Percentiles rank a stretch among this genome's conserved stretches.
phyloP scores from a whole-genome alignment of 2,329 filamentous ascomycete species.

The Exophiala alcalophila region DNA sequence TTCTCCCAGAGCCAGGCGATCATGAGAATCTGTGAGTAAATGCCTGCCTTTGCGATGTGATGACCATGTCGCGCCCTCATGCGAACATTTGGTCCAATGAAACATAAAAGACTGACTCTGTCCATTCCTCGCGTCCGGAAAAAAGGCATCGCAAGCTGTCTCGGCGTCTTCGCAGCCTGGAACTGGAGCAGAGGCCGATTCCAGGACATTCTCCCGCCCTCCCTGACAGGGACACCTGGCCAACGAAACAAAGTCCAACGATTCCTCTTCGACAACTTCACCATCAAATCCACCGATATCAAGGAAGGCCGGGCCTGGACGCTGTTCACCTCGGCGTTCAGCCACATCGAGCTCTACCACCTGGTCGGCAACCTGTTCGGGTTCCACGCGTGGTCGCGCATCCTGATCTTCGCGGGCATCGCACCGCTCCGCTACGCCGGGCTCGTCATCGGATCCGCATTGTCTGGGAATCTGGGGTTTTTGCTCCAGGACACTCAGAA shows the following conservation, averaged over 20 bases:
- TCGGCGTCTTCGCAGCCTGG: conserved; percentile 3
- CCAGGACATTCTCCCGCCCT: not conserved
- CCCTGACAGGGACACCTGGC: too few species aligned
- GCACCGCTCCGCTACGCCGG: conserved; percentile 2
- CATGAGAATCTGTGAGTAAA: too few species aligned
- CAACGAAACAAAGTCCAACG: too few species aligned
- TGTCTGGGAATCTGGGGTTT: not conserved
- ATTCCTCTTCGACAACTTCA: too few species aligned
- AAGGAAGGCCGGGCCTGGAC: conserved; percentile 12
- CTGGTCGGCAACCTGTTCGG: conserved; percentile 8
- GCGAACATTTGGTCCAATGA: not conserved
- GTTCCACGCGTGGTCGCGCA: conserved; percentile 13
- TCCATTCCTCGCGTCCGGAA: too few species aligned
- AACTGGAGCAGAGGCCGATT: conserved; percentile 3
- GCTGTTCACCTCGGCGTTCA: conserved; percentile 18
- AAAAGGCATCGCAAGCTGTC: not conserved
- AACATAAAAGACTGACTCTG: not conserved
- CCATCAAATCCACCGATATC: conserved; percentile 2
- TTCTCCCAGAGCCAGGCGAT: too few species aligned
- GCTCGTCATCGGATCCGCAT: too few species aligned
- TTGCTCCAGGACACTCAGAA: not conserved
- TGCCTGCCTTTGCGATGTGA: too few species aligned
- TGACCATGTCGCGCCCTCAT: too few species aligned
- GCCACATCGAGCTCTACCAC: conserved; percentile 12
- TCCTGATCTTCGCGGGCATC: conserved; percentile 7